Base-by-base conservation (phyloP, 805 yeast species). In the Cyberlindnera xylosilytica region DNA sequence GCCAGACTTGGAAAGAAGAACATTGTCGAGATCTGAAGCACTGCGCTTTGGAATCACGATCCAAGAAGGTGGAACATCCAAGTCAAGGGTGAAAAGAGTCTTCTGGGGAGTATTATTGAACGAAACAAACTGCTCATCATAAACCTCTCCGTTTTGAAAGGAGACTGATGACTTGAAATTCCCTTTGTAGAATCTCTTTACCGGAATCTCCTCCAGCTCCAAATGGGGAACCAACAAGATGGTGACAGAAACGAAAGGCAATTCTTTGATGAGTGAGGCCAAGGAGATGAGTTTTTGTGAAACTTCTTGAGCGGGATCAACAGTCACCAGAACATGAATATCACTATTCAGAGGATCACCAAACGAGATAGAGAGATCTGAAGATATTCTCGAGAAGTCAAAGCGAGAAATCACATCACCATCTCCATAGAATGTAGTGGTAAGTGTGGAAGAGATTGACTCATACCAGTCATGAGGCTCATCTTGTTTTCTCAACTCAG, bases 301-400 rank as follows among this genome's bases (percentile, higher is more conserved):
- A 13, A 65, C 53, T 51, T 84, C 90, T 45, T 76, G 74, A 2
- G 79, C 61, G 1, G 98, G 97, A 58, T 93, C 89, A 30, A 87
- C 54, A 1, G 85, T 62, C 0, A 85, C 65, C 4, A 76, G 61
- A 4, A 89, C 54, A 46, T 83, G 83, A 17, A 88, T 57, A 15
- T 63, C 60, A 24, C 73, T 69, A 3, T 56, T 42, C 0, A 50
- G 45, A 1, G 49, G 49, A 7, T 52, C 50, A 9, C 58, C 61
- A 28, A 50, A 54, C 12, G 53, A 56, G 28, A 60, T 54, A 36
- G 58, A 41, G 11, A 38, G 43, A 4, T 35, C 48, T 5, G 51
- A 57, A 34, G 44, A 52, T 35, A 50, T 56, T 53, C 63, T 54
- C 11, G 64, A 54, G 30, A 79, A 62, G 49, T 76, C 78, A 50